Percentiles rank a stretch among this genome's conserved stretches.
These are phyloP conservation scores for Spiraea crenata DNA, from an alignment of 331 rosid genomes.

Conservation along the genomic window DNA sequence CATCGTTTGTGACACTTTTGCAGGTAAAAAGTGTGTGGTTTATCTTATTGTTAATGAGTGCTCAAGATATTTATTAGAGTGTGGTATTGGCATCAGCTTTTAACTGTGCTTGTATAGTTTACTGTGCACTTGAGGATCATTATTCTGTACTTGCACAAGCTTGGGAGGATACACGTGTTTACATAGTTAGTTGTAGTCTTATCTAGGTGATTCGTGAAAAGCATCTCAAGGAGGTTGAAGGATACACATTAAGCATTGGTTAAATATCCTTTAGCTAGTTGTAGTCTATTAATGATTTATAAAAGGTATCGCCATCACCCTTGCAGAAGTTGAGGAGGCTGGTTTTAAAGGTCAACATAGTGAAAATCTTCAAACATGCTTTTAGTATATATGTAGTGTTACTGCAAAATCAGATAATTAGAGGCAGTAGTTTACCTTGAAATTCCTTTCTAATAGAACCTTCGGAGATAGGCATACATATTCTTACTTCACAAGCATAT, in stretches of 20 bases:
- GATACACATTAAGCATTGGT: no score
- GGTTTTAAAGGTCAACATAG: not conserved
- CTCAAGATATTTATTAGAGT: not conserved
- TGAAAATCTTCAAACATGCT: not conserved
- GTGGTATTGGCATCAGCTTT: not conserved
- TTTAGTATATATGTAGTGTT: not conserved
- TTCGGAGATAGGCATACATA: not conserved
- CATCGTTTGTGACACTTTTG: constrained; percentile 75
- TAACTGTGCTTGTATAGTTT: not conserved
- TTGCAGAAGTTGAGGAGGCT: not conserved
- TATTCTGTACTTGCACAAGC: not conserved
- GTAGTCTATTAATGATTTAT: not conserved
- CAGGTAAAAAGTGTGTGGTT: constrained; percentile 52
- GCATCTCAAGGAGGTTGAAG: no score
- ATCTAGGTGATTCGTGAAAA: not conserved
- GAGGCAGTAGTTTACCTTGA: not conserved
- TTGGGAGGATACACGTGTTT: not conserved
- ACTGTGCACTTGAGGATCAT: constrained; percentile 8
- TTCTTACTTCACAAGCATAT: no score
- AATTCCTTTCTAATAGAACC: not conserved
- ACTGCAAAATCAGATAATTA: not conserved
- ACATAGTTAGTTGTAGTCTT: not conserved
- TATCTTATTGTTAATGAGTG: constrained; percentile 8
- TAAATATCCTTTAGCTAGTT: no score
- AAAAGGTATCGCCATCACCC: not conserved